Evolutionary conservation across 192 early-diverging fungal genomes (phyloP).

Genomic region (Backusella circina): DNA sequence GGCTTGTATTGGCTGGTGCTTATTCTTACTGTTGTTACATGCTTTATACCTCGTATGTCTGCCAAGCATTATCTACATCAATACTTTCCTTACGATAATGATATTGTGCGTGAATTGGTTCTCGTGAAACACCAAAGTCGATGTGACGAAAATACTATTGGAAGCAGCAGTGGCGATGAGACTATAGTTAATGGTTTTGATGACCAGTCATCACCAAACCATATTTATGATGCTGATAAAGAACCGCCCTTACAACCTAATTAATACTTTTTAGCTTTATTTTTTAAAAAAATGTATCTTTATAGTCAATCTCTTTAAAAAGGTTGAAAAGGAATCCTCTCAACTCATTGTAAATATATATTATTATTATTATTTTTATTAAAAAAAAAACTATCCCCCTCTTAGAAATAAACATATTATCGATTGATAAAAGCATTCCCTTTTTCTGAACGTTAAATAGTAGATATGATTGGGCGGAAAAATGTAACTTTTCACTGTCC

Average conservation of each 20-base stretch:
- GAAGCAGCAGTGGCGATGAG: not conserved
- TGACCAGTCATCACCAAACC: not conserved
- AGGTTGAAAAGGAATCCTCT: not conserved
- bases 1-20: conserved; percentile 72
- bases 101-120: conserved; percentile 83
- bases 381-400: not conserved
- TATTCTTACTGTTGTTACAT: conserved; percentile 52
- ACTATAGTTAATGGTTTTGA: not conserved
- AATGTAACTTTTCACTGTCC: too few relatives aligned
- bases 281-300: not conserved
- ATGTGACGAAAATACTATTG: not conserved
- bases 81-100: conserved; percentile 77
- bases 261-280: not conserved
- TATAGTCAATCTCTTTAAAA: not conserved
- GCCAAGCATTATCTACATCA: conserved; percentile 66
- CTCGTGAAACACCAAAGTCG: conserved; percentile 10
- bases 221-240: not conserved
- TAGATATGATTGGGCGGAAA: too few relatives aligned
- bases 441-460: too few relatives aligned
- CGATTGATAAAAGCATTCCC: too few relatives aligned
- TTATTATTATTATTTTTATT: not conserved
- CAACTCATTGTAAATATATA: not conserved
- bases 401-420: not conserved
- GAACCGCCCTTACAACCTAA: not conserved
- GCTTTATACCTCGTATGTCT: conserved; percentile 73